Evolutionary conservation across 192 early-diverging fungal genomes (phyloP).

Genomic region (Backusella sp.): DNA sequence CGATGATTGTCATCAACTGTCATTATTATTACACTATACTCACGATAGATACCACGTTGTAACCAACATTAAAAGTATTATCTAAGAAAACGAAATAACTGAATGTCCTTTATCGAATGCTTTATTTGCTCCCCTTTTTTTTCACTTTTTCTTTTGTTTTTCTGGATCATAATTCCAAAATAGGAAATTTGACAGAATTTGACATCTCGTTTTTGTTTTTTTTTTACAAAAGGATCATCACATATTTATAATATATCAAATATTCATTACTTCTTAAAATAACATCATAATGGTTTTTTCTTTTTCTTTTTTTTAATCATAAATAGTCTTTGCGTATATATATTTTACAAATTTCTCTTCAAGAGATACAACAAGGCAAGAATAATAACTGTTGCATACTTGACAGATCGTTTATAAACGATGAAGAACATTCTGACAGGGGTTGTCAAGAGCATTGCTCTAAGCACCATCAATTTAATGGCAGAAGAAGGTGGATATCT

Average conservation of each 20-base stretch:
- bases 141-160: background rate
- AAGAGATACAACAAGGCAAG: background rate
- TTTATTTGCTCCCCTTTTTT: background rate
- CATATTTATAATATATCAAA: background rate
- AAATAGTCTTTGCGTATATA: background rate
- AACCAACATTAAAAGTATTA: too few relatives aligned
- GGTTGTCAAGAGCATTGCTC: background rate
- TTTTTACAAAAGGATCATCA: background rate
- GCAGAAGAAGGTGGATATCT: slow-evolving; percentile 36
- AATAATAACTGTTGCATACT: background rate
- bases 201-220: background rate
- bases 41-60: too few relatives aligned
- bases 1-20: too few relatives aligned
- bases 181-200: background rate
- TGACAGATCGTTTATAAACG: background rate
- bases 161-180: background rate
- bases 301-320: background rate
- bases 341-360: background rate
- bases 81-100: background rate
- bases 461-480: slow-evolving; percentile 18
- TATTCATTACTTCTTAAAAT: background rate
- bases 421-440: background rate
- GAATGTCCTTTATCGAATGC: background rate
- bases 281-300: background rate
- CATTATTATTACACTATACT: too few relatives aligned